A percentile compares a stretch with the other conserved stretches of the same genome.
These are phyloP conservation scores for Aristolochia californica DNA, from an alignment of 164 flowering plant species.

Conservation along the genomic window DNA sequence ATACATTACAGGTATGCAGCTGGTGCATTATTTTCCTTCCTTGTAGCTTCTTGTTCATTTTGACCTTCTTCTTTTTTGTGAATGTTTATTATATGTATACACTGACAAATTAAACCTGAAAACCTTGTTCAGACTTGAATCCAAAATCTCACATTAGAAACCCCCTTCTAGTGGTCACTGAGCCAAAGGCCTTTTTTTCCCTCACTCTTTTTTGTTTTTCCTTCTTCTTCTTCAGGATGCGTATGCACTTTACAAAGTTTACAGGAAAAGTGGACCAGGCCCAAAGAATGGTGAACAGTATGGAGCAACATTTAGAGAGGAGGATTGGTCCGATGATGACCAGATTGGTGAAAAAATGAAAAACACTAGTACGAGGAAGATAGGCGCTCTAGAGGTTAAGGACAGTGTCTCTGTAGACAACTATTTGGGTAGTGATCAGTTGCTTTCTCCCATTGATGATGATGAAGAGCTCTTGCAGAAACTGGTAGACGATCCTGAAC, in stretches of 20 bases:
- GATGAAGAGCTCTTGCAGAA: slow-evolving; percentile 23
- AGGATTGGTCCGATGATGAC: slow-evolving; percentile 72
- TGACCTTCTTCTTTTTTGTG: background rate
- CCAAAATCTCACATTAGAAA: no score
- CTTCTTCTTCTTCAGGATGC: slow-evolving; percentile 34
- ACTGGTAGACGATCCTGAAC: slow-evolving; percentile 21
- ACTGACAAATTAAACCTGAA: no score
- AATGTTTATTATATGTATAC: background rate
- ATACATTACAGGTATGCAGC: slow-evolving; percentile 34
- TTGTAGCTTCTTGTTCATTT: no score
- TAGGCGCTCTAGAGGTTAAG: slow-evolving; percentile 8
- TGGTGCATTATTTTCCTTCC: no score
- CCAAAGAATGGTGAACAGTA: slow-evolving; percentile 98
- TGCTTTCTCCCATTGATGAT: slow-evolving; percentile 11
- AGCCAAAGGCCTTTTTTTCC: no score
- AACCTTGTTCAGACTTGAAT: no score
- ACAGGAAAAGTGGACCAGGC: slow-evolving; percentile 90
- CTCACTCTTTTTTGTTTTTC: background rate
- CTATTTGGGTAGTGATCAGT: slow-evolving; percentile 6
- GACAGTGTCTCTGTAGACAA: slow-evolving; percentile 9
- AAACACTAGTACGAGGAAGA: slow-evolving; percentile 8
- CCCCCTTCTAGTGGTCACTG: no score
- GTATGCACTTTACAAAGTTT: slow-evolving; percentile 76
- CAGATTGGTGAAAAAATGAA: slow-evolving; percentile 5
- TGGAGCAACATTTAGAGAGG: slow-evolving; percentile 86